Base-by-base conservation (phyloP, 2,329 filamentous ascomycete genomes). In the Anthostomella pinea region DNA sequence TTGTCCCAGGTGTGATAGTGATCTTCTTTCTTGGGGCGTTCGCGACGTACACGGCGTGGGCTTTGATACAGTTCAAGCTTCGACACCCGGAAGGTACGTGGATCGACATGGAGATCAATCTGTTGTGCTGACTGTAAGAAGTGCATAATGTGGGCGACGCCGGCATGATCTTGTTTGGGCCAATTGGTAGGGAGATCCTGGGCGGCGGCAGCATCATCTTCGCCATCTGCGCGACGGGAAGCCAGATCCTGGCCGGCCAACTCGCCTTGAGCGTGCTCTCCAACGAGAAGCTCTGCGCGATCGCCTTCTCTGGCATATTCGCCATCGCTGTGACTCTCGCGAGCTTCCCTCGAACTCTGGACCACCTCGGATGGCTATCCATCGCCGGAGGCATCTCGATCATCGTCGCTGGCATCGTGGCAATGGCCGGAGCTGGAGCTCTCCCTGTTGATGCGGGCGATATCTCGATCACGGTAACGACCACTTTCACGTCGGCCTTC, bases 101-200 rank as follows among this genome's bases (percentile, higher is more conserved):
- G 11, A 33, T 52, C 6, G 23, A 45, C 11, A 49, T 54, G 32
- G 14, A 54, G 4, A 36, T 18, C 5, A 25, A 18, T 3, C 33
- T 13, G 8, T 30, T n/a, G 21, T 6, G 27, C 46, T 53, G 17
- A 53, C 23, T 6, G 35, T 48, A 17, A 4, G 10, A 53, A 67
- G 73, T 78, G 3, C 76, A 79, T 48, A 70, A 69, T 33, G 77
- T 78, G 59, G 74, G 75, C 26, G 75, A 79, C 43, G 74, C 72
- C 0, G 75, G 75, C 11, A 58, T 57, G 26, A 67, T 77, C 34
- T 61, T 79, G 14, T 75, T 77, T 36, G 75, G 76, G 3, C 67
- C 64, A 2, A 39, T 70, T 5, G 73, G 75, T 1, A 65, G 71
- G 16, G 73, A 73, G 44, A 43, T 75, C 9, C 62, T 77, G 23